Base-by-base conservation (phyloP, 192 early-diverging fungal genomes). In the Coemansia asiatica region DNA sequence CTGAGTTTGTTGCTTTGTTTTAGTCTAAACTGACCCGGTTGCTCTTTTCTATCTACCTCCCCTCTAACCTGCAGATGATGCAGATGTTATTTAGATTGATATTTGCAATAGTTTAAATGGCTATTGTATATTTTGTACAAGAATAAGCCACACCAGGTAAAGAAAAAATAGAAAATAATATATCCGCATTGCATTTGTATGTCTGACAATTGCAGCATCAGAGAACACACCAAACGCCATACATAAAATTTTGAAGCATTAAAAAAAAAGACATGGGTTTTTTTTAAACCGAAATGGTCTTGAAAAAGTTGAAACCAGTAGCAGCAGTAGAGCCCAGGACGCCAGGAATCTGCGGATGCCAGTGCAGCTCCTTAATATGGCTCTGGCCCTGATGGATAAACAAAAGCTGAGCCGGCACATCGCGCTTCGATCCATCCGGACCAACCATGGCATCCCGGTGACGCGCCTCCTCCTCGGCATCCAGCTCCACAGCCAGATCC, bases 401-500 rank as follows among this genome's bases (percentile, higher is more conserved):
- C 76, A 99, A 78, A 50, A 99, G 81, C 70, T 99, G 97, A 49
- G 94, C 90, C 44, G 97, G 97, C 3, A 97, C 92, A 38, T 94
- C 88, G 22, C 92, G 84, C 29, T 85, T 86, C 29, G 79, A 61
- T 9, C 89, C 90, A 40, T 81, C 82, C 16, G 71, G 57, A 6
- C 83, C 86, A 2, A 82, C 54, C 79, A 82, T 82, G 18, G 74
- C 79, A 54, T 84, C 81, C 59, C 75, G 77, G 63, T 83, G 72
- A 28, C 83, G 85, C 5, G 84, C 82, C 50, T 88, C 86, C 78
- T 97, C 94, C 75, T 98, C 97, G 7, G 90, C 85, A 74, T 99
- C 97, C 36, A 89, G 85, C 77, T 99, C 97, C 10, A 98, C 90
- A n/a, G 94, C 91, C 59, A 99, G 83, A 78, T 99, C 97, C 97